Conservation (phyloP, 768 basidiomycete species). For the Calocybe gangraenosa region DNA sequence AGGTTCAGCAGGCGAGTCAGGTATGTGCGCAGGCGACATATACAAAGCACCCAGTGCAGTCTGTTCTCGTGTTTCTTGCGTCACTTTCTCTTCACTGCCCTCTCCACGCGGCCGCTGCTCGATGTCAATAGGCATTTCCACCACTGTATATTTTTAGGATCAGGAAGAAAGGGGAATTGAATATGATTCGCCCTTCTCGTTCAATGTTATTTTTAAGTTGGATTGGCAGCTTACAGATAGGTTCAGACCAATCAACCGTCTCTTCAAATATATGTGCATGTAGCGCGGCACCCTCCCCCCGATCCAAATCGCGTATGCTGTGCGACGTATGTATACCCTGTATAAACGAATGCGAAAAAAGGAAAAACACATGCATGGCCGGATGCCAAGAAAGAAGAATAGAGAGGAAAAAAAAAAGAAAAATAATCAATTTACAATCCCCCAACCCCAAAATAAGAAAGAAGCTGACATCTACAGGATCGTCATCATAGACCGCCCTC, state of each 20-base stretch:
- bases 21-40: conserved; percentile 65
- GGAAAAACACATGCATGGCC: conserved; percentile 20
- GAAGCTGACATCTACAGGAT: conserved; percentile 78
- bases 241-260: conserved; percentile 82
- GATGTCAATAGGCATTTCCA: conserved; percentile 60
- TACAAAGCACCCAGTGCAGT: conserved; percentile 74
- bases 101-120: conserved; percentile 55
- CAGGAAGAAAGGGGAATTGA: conserved; percentile 16
- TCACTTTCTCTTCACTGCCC: conserved; percentile 61
- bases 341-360: conserved; percentile 29
- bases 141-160: conserved; percentile 31
- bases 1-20: conserved; percentile 75
- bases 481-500: conserved; percentile 85
- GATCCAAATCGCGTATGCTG: conserved; percentile 81
- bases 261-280: conserved; percentile 85
- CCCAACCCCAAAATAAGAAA: conserved; percentile 33
- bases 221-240: conserved; percentile 57
- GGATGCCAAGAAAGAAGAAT: conserved; percentile 1
- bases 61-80: conserved; percentile 77
- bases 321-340: conserved; percentile 72
- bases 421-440: conserved; percentile 52
- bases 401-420: conserved; percentile 25
- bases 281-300: conserved; percentile 81
- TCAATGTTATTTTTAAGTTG: conserved; percentile 7
- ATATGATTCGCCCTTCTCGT: conserved; percentile 15